Evolutionary conservation across 192 early-diverging fungal genomes (phyloP).

Genomic region (Coemansia sp.): DNA sequence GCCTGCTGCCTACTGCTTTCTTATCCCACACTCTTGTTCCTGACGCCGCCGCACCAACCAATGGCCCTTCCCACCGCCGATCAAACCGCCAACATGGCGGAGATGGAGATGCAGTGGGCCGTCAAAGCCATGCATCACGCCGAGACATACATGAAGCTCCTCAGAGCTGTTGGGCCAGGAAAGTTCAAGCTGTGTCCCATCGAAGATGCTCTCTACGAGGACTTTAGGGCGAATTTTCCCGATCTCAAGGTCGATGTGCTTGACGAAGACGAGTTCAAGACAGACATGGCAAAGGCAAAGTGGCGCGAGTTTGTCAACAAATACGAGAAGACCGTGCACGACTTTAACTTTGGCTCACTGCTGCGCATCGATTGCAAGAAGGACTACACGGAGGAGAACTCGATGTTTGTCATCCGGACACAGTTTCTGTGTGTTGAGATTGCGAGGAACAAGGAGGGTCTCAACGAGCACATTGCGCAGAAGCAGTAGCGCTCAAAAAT

Average conservation of each 20-base stretch:
- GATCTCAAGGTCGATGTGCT: slow-evolving; percentile 70
- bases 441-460: slow-evolving; percentile 82
- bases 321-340: slow-evolving; percentile 83
- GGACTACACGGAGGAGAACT: slow-evolving; percentile 85
- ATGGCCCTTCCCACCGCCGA: slow-evolving; percentile 75
- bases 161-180: slow-evolving; percentile 66
- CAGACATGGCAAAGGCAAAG: slow-evolving; percentile 73
- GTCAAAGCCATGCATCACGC: slow-evolving; percentile 95
- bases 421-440: slow-evolving; percentile 95
- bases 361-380: slow-evolving; percentile 72
- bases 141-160: slow-evolving; percentile 88
- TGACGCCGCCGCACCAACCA: neutral
- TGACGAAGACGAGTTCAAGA: slow-evolving; percentile 83
- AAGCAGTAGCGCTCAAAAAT: neutral
- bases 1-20: too few species aligned
- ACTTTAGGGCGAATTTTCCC: slow-evolving; percentile 76
- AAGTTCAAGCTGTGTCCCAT: slow-evolving; percentile 81
- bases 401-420: slow-evolving; percentile 84
- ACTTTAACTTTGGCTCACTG: slow-evolving; percentile 94
- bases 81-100: slow-evolving; percentile 71
- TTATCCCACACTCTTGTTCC: neutral
- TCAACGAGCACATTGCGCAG: slow-evolving; percentile 58
- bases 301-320: slow-evolving; percentile 88
- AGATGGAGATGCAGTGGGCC: slow-evolving; percentile 94
- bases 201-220: slow-evolving; percentile 81